phyloP scores from a whole-genome alignment of 129 eudicot genomes.

The Helianthus tuberosus region DNA sequence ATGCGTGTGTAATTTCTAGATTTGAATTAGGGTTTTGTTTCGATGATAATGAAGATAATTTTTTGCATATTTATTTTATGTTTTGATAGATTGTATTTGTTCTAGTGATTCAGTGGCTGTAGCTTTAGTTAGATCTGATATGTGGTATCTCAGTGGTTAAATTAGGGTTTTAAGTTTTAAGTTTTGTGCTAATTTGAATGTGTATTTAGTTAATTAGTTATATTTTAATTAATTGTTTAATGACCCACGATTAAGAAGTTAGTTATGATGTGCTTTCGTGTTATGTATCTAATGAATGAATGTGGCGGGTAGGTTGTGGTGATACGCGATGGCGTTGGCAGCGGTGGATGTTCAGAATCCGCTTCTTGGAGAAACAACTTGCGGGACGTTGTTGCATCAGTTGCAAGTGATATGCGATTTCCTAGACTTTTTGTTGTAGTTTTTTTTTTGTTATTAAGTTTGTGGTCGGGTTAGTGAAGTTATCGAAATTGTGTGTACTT shows the following conservation, averaged over 20 bases:
- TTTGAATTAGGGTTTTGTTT: not conserved
- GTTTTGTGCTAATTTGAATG: not conserved
- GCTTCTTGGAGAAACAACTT: constrained; percentile 64
- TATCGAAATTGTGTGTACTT: constrained; percentile 4
- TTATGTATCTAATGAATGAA: not conserved
- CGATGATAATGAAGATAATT: not conserved
- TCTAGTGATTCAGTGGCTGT: not conserved
- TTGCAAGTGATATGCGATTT: constrained; percentile 58
- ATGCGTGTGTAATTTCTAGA: not conserved
- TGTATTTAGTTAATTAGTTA: not conserved
- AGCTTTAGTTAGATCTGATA: not conserved
- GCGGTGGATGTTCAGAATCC: constrained; percentile 60
- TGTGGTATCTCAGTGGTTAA: too few relatives aligned
- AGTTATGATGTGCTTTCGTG: not conserved
- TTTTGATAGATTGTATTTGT: not conserved
- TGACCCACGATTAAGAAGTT: too few relatives aligned
- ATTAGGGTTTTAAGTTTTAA: not conserved
- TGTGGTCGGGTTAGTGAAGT: not conserved
- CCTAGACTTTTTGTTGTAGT: not conserved
- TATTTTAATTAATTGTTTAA: too few relatives aligned
- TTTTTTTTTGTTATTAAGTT: not conserved
- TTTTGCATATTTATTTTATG: constrained; percentile 1
- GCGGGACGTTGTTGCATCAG: constrained; percentile 79
- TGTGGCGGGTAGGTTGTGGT: constrained; percentile 34
- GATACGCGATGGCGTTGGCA: constrained; percentile 75